Evolutionary conservation across 805 yeast genomes (phyloP).

Genomic region (Saccharomycopsis fodiens): DNA sequence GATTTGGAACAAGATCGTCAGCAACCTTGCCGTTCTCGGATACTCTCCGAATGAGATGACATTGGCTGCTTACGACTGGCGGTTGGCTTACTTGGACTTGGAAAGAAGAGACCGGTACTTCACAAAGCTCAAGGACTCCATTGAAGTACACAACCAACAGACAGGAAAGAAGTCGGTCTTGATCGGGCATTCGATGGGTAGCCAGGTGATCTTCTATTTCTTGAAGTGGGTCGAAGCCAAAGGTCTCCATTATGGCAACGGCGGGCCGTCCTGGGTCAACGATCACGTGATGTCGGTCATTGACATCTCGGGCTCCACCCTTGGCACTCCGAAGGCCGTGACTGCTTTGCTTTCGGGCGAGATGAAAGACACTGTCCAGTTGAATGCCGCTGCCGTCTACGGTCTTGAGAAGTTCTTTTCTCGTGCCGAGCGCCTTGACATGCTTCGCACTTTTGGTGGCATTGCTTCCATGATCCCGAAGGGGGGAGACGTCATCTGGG

Average conservation of each 20-base stretch:
- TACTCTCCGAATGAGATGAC: slow-evolving; percentile 88
- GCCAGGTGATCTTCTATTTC: slow-evolving; percentile 82
- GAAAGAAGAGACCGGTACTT: slow-evolving; percentile 86
- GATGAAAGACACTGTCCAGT: slow-evolving; percentile 94
- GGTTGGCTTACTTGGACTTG: slow-evolving; percentile 80
- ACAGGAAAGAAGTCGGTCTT: slow-evolving; percentile 61
- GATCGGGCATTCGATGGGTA: slow-evolving; percentile 94
- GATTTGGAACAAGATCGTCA: slow-evolving; percentile 97
- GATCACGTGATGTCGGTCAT: slow-evolving; percentile 73
- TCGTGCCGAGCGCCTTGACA: slow-evolving; percentile 77
- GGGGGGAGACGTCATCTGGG: slow-evolving; percentile 92
- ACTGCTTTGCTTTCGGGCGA: slow-evolving; percentile 94
- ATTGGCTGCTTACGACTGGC: slow-evolving; percentile 95
- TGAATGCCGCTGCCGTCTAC: slow-evolving; percentile 86
- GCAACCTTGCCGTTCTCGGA: slow-evolving; percentile 88
- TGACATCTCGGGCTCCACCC: slow-evolving; percentile 80
- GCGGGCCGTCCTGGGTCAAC: slow-evolving; percentile 87
- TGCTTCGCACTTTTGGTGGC: slow-evolving; percentile 88
- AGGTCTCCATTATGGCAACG: slow-evolving; percentile 77
- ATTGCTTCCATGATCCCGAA: slow-evolving; percentile 93
- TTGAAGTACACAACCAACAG: slow-evolving; percentile 49
- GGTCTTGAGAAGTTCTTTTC: slow-evolving; percentile 93
- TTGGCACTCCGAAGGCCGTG: slow-evolving; percentile 93
- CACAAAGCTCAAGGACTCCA: slow-evolving; percentile 60
- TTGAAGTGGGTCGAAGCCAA: slow-evolving; percentile 94